Conservation (phyloP, 2,329 filamentous ascomycete species). For the Pyrenophora graminea region DNA sequence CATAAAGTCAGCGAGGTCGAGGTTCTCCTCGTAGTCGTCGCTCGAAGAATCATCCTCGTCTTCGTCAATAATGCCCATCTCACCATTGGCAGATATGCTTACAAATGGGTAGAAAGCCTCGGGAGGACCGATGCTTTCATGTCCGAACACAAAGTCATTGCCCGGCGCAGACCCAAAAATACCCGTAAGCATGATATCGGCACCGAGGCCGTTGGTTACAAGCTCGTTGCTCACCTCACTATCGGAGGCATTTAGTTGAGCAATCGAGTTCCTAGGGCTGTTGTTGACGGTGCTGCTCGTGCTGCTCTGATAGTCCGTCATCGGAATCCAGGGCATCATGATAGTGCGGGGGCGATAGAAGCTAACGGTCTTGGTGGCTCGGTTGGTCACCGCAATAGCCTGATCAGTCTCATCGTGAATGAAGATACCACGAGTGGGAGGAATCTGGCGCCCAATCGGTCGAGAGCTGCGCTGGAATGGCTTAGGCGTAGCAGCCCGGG, state of each 20-base stretch:
- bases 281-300: constrained; percentile 47
- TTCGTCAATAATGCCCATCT: constrained; percentile 56
- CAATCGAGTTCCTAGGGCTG: constrained; percentile 45
- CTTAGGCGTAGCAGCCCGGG: constrained; percentile 43
- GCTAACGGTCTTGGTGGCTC: constrained; percentile 46
- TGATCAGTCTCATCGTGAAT: constrained; percentile 43
- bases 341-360: constrained; percentile 48
- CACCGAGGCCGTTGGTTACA: constrained; percentile 44
- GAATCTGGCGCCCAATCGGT: constrained; percentile 32
- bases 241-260: constrained; percentile 44
- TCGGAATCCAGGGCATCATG: constrained; percentile 33
- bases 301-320: constrained; percentile 43
- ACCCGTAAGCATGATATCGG: constrained; percentile 78
- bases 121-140: constrained; percentile 70
- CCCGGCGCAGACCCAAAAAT: constrained; percentile 57
- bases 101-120: constrained; percentile 76
- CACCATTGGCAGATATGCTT: constrained; percentile 60
- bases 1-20: constrained; percentile 47
- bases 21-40: constrained; percentile 61
- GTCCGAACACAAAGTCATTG: constrained; percentile 54
- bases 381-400: constrained; percentile 50
- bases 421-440: constrained; percentile 43
- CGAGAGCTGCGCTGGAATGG: constrained; percentile 44
- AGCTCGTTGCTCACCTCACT: constrained; percentile 46
- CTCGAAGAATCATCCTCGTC: constrained; percentile 63